phyloP scores from a whole-genome alignment of 108 stramenopile species.

The Mediolabrus comicus region DNA sequence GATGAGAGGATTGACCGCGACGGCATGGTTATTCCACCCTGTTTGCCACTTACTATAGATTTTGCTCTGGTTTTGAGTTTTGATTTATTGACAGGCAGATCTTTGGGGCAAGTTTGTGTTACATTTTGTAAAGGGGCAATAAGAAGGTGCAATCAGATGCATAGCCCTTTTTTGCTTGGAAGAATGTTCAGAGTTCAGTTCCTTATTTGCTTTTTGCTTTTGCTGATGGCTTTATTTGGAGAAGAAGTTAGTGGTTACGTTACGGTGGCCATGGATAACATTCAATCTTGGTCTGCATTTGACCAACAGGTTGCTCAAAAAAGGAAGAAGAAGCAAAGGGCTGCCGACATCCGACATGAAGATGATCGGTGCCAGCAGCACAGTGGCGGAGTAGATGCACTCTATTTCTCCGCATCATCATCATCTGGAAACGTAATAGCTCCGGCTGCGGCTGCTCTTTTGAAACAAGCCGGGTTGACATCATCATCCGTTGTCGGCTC shows the following conservation, averaged over 20 bases:
- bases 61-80: no score
- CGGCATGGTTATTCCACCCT: no score
- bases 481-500: not conserved
- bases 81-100: no score
- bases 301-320: slow-evolving; percentile 25
- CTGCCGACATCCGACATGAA: not conserved
- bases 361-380: not conserved
- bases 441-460: slow-evolving; percentile 20
- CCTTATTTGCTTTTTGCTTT: no score
- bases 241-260: no score
- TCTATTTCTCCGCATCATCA: slow-evolving; percentile 24
- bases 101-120: no score
- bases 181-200: no score
- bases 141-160: no score
- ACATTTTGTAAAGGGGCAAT: no score
- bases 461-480: slow-evolving; percentile 24
- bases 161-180: no score
- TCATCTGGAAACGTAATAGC: slow-evolving; percentile 19
- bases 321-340: not conserved
- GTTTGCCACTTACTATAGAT: not conserved
- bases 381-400: slow-evolving; percentile 6
- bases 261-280: slow-evolving; percentile 22
- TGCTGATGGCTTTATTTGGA: no score
- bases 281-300: slow-evolving; percentile 33
- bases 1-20: no score